Base-by-base conservation (phyloP, 2,329 filamentous ascomycete genomes). In the Parastagonospora avenae region DNA sequence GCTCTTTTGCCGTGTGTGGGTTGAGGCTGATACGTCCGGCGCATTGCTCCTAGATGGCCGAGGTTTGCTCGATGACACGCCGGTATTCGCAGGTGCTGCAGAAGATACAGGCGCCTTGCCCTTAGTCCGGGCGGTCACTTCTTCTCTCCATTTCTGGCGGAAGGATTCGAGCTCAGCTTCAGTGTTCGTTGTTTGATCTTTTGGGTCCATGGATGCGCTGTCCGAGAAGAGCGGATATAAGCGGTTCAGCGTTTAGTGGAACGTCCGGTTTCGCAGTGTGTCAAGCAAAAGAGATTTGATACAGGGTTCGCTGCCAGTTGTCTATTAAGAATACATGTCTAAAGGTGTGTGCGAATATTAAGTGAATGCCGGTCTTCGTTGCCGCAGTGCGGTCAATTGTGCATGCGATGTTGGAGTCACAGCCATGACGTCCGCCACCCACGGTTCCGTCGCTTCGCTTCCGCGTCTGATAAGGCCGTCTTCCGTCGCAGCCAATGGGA, bases 101-200 rank as follows among this genome's bases (percentile, higher is more conserved):
- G 55, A 42, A 12, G 59, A 37, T 42, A 52, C 57, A 32, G 65
- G 50, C 24, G 55, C 50, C 53, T 69, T 62, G 44, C 59, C 66
- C 54, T 72, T 76, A 32, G 75, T 79, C 68, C 80, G 78, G 39
- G 79, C 79, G 12, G 78, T 76, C 6, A 96, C 89, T 71, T 97
- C 92, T 62, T 91, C 88, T 52, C 85, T 85, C 92, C 92, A 97
- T 80, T 91, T 83, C 67, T 85, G 83, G 59, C 93, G 87, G 76
- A 97, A 97, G 39, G 84, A 87, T 74, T 96, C 91, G 53, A 97
- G 84, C 73, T 96, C 92, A 43, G 87, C 76, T 62, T 79, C 78
- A 41, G 77, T 75, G 54, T 56, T 64, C 57, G 64, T 68, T 43
- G 55, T 51, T 27, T 59, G 39, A 51, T 59, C 47, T 19, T 58